Percentiles rank a stretch among this genome's conserved stretches.
These are phyloP conservation scores for Quercus bicolor DNA, from an alignment of 306 rosid genomes.

Conservation along the genomic window DNA sequence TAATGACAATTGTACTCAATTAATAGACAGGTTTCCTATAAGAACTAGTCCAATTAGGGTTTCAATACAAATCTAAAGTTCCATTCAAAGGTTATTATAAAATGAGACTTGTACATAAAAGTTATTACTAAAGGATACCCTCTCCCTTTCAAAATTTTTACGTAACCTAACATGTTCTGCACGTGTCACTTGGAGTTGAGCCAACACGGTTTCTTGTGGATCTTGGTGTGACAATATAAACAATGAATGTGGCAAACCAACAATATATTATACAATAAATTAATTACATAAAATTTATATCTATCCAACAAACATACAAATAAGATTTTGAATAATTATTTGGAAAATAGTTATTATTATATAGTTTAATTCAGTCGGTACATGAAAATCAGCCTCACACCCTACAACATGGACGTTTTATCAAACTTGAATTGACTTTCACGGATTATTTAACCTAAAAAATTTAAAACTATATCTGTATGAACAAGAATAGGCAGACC, in stretches of 20 bases:
- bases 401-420: constrained; percentile 52
- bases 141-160: not conserved
- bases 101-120: not conserved
- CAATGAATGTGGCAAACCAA: not conserved
- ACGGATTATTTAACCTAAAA: not conserved
- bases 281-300: not conserved
- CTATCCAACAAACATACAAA: not conserved
- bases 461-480: not conserved
- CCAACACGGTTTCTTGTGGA: not conserved
- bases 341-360: not conserved
- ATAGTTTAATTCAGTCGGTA: constrained; percentile 3
- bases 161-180: not conserved
- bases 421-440: constrained; percentile 33
- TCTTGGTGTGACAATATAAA: not conserved
- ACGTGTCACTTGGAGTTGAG: not conserved
- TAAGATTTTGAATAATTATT: not conserved
- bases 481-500: too few species aligned
- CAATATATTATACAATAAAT: not conserved
- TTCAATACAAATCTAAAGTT: too few species aligned
- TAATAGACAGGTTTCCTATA: too few species aligned
- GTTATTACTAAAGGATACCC: not conserved
- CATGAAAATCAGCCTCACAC: constrained; percentile 40
- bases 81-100: not conserved
- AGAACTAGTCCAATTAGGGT: too few species aligned
- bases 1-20: not conserved